Conservation (phyloP, 2,329 filamentous ascomycete species). For the Chalaropsis thielavioides region DNA sequence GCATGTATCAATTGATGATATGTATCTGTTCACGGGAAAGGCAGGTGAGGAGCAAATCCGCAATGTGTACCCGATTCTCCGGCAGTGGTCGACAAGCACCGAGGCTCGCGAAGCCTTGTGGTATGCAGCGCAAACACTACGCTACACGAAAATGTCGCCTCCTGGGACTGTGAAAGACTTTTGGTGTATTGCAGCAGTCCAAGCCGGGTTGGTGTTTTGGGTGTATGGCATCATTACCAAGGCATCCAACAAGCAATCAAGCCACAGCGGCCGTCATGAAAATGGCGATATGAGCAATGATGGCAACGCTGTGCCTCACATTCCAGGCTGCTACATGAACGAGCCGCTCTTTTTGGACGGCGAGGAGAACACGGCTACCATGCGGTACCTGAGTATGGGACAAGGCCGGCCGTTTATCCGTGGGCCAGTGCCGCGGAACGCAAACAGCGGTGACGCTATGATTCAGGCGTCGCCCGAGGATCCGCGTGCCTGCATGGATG, state of each 20-base stretch:
- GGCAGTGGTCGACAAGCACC: conserved; percentile 42
- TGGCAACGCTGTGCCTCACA: conserved; percentile 18
- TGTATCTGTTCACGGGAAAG: conserved; percentile 53
- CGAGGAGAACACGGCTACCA: conserved; percentile 36
- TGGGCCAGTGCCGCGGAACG: conserved; percentile 19
- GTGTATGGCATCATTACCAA: conserved; percentile 46
- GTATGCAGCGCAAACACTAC: conserved; percentile 53
- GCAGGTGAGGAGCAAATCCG: conserved; percentile 52
- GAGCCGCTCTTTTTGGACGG: conserved; percentile 41
- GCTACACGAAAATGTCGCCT: conserved; percentile 42
- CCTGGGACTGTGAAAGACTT: conserved; percentile 46
- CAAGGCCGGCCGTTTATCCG: conserved; percentile 40
- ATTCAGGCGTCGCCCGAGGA: conserved; percentile 37
- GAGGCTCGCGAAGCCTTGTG: conserved; percentile 47
- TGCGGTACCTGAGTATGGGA: conserved; percentile 42
- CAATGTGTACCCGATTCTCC: conserved; percentile 41
- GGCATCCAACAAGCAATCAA: conserved; percentile 20
- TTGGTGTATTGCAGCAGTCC: conserved; percentile 53
- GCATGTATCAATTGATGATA: conserved; percentile 48
- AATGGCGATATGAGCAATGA: conserved; percentile 4
- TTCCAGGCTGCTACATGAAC: conserved; percentile 24
- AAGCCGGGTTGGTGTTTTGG: conserved; percentile 55
- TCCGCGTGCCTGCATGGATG: conserved; percentile 43
- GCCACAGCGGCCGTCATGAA: conserved; percentile 10
- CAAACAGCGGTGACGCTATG: not conserved